Base-by-base conservation (phyloP, 1,139 yeast genomes). In the Diutina neorugosa region DNA sequence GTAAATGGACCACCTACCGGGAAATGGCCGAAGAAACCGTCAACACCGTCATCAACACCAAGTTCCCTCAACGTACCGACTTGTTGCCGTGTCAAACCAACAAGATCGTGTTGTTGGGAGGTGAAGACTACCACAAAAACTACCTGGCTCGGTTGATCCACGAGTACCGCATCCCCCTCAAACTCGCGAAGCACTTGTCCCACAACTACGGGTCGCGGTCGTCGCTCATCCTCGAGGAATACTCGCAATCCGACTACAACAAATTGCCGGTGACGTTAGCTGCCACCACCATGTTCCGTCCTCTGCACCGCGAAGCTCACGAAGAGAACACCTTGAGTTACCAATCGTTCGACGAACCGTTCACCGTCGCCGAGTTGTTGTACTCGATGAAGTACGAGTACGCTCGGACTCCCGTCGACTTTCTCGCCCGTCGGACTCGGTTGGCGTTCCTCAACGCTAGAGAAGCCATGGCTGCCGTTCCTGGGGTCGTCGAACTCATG, bases 1-100 rank as follows among this genome's bases (percentile, higher is more conserved):
- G 98, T 69, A 91, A 91, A 71, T 91, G 98, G 98, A 91, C 98
- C 55, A 91, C 98, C 46, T 91, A 90, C 74, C 81, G 98, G 73
- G 96, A 89, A 73, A 91, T 91, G 98, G 96, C 98, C 42, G 84
- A 90, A 71, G 96, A 91, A 72, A 88, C 96, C 52, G 84, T 91
- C 53, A 86, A 88, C 68, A 82, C 81, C 60, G 81, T 88, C 55
- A 76, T 88, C 54, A 76, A 80, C 63, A 76, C 73, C 59, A 67
- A 68, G 53, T 76, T 79, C 54, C 66, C 65, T 51, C 68, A 65
- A 50, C 9, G 44, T 7, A 69, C 66, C 58, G 59, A 63, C 47
- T 56, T 74, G 42, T 74, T 73, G 59, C 80, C 83, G 42, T 87
- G 96, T 63, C 74, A 75, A 58, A 84, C 95, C 51, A 82, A 80